phyloP scores from a whole-genome alignment of 2,329 filamentous ascomycete species.

The Alternaria sp. region DNA sequence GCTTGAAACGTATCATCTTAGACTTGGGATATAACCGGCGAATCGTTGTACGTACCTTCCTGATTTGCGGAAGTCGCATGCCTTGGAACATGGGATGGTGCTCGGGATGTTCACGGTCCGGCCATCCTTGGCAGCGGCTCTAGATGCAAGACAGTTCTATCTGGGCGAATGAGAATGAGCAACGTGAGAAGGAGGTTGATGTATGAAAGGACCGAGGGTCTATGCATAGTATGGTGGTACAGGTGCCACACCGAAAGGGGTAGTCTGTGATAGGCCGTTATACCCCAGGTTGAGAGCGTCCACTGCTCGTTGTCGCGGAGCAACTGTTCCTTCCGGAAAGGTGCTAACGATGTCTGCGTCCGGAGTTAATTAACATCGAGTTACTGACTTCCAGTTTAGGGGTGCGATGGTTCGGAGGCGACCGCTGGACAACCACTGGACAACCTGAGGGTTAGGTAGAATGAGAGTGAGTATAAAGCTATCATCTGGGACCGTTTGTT shows the following conservation, averaged over 20 bases:
- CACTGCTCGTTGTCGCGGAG: slow-evolving; percentile 19
- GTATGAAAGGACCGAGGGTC: slow-evolving; percentile 11
- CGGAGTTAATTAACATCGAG: slow-evolving; percentile 26
- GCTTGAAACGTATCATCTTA: slow-evolving; percentile 28
- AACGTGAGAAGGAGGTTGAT: slow-evolving; percentile 29
- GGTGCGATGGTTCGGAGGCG: slow-evolving; percentile 25
- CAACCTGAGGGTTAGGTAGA: background rate
- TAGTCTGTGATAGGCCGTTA: slow-evolving; percentile 14
- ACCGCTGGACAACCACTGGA: slow-evolving; percentile 17
- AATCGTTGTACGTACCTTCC: slow-evolving; percentile 34
- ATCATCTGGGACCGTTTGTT: background rate
- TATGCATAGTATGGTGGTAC: slow-evolving; percentile 2
- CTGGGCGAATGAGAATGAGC: slow-evolving; percentile 16
- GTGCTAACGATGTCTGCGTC: slow-evolving; percentile 10
- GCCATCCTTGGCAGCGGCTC: slow-evolving; percentile 8
- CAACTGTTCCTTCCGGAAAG: slow-evolving; percentile 26
- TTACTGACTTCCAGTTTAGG: slow-evolving; percentile 24
- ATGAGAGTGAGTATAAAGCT: slow-evolving; percentile 18
- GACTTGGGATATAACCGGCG: slow-evolving; percentile 10
- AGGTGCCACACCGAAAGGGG: slow-evolving; percentile 6
- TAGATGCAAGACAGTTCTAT: background rate
- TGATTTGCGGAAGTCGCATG: slow-evolving; percentile 25
- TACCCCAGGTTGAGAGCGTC: background rate
- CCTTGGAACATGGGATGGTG: background rate
- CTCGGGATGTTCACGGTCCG: slow-evolving; percentile 16